Evolutionary conservation across 805 yeast species (phyloP).

Genomic region (Nakazawaea siamensis): DNA sequence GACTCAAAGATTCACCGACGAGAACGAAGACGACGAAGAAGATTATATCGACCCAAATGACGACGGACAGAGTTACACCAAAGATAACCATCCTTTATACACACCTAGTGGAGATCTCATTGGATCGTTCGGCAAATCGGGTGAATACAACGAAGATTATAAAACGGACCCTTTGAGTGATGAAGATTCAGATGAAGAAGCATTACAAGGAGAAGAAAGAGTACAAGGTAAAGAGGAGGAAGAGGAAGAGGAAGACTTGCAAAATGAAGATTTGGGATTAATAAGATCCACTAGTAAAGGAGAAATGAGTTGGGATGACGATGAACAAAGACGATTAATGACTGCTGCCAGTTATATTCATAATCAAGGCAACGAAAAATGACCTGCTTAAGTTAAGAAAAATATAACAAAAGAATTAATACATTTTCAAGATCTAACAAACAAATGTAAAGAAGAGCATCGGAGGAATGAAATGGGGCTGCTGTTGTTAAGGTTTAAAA

Average conservation of each 20-base stretch:
- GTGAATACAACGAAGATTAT: constrained; percentile 2
- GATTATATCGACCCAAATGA: constrained; percentile 77
- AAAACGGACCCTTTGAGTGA: constrained; percentile 10
- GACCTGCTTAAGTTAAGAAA: neutral
- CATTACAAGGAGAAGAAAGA: neutral
- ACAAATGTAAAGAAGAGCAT: too few relatives aligned
- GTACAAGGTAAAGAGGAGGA: constrained; percentile 5
- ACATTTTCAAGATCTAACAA: too few relatives aligned
- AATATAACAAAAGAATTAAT: too few relatives aligned
- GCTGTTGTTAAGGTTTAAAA: too few relatives aligned
- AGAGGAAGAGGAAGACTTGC: neutral
- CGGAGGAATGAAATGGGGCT: too few relatives aligned
- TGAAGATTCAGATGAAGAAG: neutral
- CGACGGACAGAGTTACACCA: constrained; percentile 69
- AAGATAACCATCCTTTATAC: constrained; percentile 52
- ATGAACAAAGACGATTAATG: constrained; percentile 10
- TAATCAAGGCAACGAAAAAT: constrained; percentile 1
- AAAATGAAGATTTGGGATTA: constrained; percentile 11
- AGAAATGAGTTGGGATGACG: constrained; percentile 11
- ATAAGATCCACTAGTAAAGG: constrained; percentile 9
- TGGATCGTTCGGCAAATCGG: constrained; percentile 2
- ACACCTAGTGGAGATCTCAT: constrained; percentile 28
- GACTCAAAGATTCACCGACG: neutral
- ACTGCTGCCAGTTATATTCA: constrained; percentile 8
- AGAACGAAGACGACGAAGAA: constrained; percentile 38